Evolutionary conservation across 73 alveolate species (phyloP).

Genomic region (Tetrahymena elliotti): DNA sequence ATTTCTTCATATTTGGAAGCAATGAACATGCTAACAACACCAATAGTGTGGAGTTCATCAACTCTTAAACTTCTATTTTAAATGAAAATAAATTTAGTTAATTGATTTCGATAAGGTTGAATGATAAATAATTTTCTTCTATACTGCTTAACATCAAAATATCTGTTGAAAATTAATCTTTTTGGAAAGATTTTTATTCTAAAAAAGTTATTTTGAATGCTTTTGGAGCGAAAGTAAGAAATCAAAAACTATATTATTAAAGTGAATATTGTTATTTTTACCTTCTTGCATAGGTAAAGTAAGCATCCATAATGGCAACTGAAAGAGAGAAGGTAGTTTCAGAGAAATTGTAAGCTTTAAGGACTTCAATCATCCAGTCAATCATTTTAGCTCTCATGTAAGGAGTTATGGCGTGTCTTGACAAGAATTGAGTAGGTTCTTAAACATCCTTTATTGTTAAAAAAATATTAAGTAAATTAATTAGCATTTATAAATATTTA

Average conservation of each 20-base stretch:
- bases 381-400: slow-evolving; percentile 73
- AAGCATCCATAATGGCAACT: slow-evolving; percentile 56
- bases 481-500: background rate
- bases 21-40: slow-evolving; percentile 80
- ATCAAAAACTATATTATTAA: background rate
- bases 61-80: slow-evolving; percentile 12
- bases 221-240: background rate
- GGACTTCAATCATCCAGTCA: slow-evolving; percentile 85
- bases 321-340: slow-evolving; percentile 63
- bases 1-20: slow-evolving; percentile 88
- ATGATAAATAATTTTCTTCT: background rate
- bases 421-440: background rate
- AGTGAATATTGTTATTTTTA: background rate
- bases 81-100: background rate
- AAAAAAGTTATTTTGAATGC: background rate
- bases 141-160: background rate
- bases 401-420: slow-evolving; percentile 65
- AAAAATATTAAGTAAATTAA: background rate
- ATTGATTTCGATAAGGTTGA: background rate
- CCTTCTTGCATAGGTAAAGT: slow-evolving; percentile 17
- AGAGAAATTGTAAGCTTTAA: slow-evolving; percentile 53
- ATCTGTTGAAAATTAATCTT: background rate
- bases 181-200: too few species aligned
- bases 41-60: slow-evolving; percentile 75
- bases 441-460: background rate